Evolutionary conservation across 306 rosid species (phyloP).

Genomic region (Inga laurina): DNA sequence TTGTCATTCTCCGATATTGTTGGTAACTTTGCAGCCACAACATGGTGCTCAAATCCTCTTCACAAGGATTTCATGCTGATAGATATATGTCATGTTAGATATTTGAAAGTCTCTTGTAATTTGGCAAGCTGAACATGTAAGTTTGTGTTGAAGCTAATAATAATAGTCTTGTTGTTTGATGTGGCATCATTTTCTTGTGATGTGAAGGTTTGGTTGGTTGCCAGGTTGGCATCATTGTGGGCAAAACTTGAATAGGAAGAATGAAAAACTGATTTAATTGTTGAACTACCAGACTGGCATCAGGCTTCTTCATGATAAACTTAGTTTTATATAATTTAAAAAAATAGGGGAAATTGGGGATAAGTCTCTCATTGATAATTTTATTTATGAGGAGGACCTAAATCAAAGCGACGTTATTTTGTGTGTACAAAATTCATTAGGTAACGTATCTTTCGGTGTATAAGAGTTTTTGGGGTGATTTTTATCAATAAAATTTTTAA

Average conservation of each 20-base stretch:
- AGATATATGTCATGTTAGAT: no score
- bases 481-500: no score
- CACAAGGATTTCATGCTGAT: constrained; percentile 22
- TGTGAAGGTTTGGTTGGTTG: not conserved
- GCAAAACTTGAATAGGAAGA: not conserved
- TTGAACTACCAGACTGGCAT: not conserved
- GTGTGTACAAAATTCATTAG: no score
- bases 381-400: no score
- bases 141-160: not conserved
- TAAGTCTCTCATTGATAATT: no score
- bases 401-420: no score
- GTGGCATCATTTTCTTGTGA: not conserved
- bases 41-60: constrained; percentile 51
- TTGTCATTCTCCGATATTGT: constrained; percentile 38
- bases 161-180: not conserved
- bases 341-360: no score
- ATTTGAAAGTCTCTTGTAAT: not conserved
- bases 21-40: constrained; percentile 47
- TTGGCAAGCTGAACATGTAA: not conserved
- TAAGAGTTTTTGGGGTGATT: no score
- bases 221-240: not conserved
- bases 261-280: not conserved
- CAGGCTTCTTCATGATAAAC: not conserved
- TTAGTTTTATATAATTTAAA: not conserved
- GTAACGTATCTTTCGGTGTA: no score